These are phyloP conservation scores for Eutrema japonicum DNA, from an alignment of 345 rosid species.

Conservation along the genomic window DNA sequence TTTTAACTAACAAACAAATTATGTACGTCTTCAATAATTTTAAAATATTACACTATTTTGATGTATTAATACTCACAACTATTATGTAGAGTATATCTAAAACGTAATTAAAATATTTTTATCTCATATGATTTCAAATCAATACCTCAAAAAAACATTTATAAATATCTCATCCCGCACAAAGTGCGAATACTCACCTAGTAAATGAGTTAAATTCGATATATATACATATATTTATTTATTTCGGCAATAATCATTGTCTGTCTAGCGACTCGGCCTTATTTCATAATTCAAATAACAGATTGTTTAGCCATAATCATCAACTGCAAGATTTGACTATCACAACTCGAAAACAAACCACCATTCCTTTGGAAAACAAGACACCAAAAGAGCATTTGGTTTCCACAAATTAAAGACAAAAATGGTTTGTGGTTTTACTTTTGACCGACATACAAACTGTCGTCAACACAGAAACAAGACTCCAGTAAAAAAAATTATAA, in stretches of 20 bases:
- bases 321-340: neutral
- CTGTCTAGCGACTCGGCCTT: neutral
- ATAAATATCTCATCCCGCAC: too few species aligned
- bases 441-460: conserved; percentile 32
- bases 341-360: neutral
- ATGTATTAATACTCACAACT: too few species aligned
- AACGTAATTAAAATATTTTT: too few species aligned
- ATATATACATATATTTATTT: neutral
- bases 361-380: neutral
- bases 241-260: too few species aligned
- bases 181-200: too few species aligned
- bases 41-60: too few species aligned
- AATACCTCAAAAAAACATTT: too few species aligned
- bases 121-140: too few species aligned
- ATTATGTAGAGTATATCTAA: too few species aligned
- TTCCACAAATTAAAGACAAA: conserved; percentile 9
- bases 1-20: too few species aligned
- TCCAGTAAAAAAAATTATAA: neutral
- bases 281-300: neutral
- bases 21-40: too few species aligned
- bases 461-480: conserved; percentile 25
- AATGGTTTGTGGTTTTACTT: conserved; percentile 15
- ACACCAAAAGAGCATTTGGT: neutral
- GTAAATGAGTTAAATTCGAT: neutral
- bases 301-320: neutral